Percentiles rank a stretch among this genome's conserved stretches.
Conservation (phyloP, 805 yeast species). For the Maudiozyma serrabonitensis region DNA sequence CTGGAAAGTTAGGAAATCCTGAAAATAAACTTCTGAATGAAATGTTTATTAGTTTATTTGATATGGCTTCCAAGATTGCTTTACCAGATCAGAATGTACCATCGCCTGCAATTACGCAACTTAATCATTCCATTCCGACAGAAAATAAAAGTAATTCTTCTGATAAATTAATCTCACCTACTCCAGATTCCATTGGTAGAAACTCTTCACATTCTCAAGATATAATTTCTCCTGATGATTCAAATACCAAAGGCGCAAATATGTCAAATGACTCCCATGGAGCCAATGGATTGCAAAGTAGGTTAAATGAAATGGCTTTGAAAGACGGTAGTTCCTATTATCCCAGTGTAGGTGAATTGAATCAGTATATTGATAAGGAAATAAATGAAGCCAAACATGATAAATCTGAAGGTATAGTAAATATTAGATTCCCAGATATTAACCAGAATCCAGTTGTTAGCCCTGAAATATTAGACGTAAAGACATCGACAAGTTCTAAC, state of each 20-base stretch:
- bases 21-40: constrained; percentile 19
- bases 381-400: neutral
- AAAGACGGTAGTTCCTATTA: constrained; percentile 4
- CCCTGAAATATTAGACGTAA: constrained; percentile 13
- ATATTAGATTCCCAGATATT: constrained; percentile 5
- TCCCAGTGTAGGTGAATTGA: constrained; percentile 20
- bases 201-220: neutral
- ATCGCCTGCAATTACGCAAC: neutral
- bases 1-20: constrained; percentile 5
- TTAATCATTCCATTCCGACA: neutral
- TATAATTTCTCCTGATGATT: neutral
- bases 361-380: constrained; percentile 4
- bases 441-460: constrained; percentile 13
- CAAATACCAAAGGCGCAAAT: neutral
- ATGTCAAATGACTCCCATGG: neutral
- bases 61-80: constrained; percentile 25
- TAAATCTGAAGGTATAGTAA: neutral
- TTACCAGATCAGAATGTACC: neutral
- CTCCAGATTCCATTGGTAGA: neutral
- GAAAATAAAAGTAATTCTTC: neutral
- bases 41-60: constrained; percentile 22
- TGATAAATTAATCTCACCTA: neutral
- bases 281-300: neutral
- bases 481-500: constrained; percentile 7
- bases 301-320: neutral